These are phyloP conservation scores for Dorcoceras hygrometricum DNA, from an alignment of 257 asterid genomes.

Conservation along the genomic window DNA sequence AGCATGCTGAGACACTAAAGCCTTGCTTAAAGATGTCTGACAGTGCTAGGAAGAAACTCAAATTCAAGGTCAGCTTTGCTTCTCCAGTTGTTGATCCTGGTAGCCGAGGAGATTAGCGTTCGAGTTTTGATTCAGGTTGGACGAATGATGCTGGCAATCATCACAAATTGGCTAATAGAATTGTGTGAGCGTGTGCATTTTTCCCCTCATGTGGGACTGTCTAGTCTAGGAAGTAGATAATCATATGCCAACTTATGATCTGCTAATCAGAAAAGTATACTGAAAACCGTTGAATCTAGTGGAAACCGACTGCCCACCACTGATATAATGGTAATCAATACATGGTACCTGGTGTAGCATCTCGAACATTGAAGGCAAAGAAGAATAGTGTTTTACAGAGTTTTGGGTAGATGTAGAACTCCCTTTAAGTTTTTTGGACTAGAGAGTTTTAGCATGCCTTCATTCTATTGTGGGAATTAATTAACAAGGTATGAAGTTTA, in stretches of 20 bases:
- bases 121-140: slow-evolving; percentile 1
- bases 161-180: background rate
- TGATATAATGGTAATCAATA: no score
- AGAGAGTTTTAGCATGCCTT: background rate
- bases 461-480: no score
- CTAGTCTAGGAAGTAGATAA: background rate
- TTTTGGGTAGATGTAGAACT: background rate
- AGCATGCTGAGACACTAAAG: slow-evolving; percentile 22
- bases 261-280: background rate
- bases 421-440: background rate
- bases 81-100: slow-evolving; percentile 22
- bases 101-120: slow-evolving; percentile 27
- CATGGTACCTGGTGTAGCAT: no score
- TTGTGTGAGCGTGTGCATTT: background rate
- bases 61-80: slow-evolving; percentile 38
- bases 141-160: no score
- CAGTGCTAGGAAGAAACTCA: slow-evolving; percentile 28
- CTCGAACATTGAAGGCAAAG: no score
- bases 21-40: slow-evolving; percentile 43
- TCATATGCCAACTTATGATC: background rate
- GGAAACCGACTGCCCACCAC: no score
- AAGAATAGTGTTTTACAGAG: background rate
- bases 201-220: background rate
- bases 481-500: no score
- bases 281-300: no score